These are phyloP conservation scores for Suhomyces bokatorum DNA, from an alignment of 1,139 yeast genomes.

Conservation along the genomic window DNA sequence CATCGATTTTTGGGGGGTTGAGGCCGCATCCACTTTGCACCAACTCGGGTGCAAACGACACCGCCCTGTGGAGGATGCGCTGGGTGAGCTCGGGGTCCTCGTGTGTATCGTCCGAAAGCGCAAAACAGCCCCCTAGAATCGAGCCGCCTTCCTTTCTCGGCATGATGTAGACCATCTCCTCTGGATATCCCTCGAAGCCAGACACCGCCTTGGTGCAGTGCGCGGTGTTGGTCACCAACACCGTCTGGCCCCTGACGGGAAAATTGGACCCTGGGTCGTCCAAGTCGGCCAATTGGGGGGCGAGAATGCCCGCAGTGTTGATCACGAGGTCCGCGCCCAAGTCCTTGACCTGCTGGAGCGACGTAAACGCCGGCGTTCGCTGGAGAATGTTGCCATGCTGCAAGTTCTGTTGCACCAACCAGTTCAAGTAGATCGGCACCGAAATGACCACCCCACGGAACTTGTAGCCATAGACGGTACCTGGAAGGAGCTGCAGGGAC, in stretches of 20 bases:
- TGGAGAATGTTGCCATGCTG: conserved; percentile 37
- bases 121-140: conserved; percentile 53
- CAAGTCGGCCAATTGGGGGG: conserved; percentile 33
- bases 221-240: conserved; percentile 34
- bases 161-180: conserved; percentile 48
- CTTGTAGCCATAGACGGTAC: conserved; percentile 37
- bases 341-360: conserved; percentile 16
- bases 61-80: conserved; percentile 42
- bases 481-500: conserved; percentile 31
- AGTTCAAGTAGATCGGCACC: conserved; percentile 51
- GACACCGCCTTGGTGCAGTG: conserved; percentile 31
- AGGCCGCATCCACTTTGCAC: conserved; percentile 31
- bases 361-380: conserved; percentile 23
- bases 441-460: conserved; percentile 53
- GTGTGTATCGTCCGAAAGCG: conserved; percentile 21
- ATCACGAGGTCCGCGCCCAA: conserved; percentile 39
- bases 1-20: conserved; percentile 36
- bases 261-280: conserved; percentile 29
- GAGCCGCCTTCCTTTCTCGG: conserved; percentile 58
- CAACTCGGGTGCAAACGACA: conserved; percentile 44
- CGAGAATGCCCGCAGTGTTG: conserved; percentile 48
- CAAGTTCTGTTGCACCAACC: conserved; percentile 39
- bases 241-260: conserved; percentile 38
- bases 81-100: conserved; percentile 39
- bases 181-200: conserved; percentile 31